Percentiles rank a stretch among this genome's conserved stretches.
phyloP scores from a whole-genome alignment of 2,329 filamentous ascomycete species.

The Hypoxylon rubiginosum region DNA sequence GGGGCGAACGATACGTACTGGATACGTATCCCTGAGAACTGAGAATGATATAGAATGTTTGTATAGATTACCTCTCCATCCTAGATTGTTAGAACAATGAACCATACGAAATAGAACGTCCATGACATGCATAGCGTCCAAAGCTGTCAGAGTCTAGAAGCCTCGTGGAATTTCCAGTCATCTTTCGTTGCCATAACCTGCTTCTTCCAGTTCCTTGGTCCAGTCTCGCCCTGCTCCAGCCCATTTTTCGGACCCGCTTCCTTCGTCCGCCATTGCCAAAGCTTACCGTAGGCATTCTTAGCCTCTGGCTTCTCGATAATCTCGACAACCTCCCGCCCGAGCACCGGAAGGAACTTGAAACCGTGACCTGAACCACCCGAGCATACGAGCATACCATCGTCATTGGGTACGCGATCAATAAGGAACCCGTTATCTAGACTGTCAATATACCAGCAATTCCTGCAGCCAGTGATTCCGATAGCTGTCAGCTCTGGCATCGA shows the following conservation, averaged over 20 bases:
- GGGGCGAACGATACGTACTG: background rate
- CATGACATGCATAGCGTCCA: no score
- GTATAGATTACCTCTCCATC: background rate
- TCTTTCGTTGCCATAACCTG: conserved; percentile 25
- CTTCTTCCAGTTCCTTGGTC: conserved; percentile 30
- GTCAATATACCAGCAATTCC: conserved; percentile 69
- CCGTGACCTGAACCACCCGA: conserved; percentile 72
- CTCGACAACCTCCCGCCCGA: conserved; percentile 21
- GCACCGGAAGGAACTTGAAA: conserved; percentile 27
- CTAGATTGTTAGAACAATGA: background rate
- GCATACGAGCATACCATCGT: conserved; percentile 64
- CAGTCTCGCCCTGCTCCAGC: conserved; percentile 21
- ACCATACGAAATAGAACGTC: background rate
- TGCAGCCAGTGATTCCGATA: conserved; percentile 47
- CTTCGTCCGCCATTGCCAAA: conserved; percentile 27
- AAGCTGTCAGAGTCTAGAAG: background rate
- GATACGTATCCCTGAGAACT: background rate
- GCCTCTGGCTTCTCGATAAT: conserved; percentile 19
- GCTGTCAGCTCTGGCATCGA: conserved; percentile 58
- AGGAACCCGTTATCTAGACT: conserved; percentile 68
- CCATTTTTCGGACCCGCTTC: conserved; percentile 12
- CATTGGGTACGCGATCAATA: conserved; percentile 53
- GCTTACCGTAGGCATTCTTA: conserved; percentile 20
- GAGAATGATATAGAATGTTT: background rate
- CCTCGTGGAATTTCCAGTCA: conserved; percentile 22